Conservation (phyloP, 345 rosid species). For the Lagerstroemia speciosa region DNA sequence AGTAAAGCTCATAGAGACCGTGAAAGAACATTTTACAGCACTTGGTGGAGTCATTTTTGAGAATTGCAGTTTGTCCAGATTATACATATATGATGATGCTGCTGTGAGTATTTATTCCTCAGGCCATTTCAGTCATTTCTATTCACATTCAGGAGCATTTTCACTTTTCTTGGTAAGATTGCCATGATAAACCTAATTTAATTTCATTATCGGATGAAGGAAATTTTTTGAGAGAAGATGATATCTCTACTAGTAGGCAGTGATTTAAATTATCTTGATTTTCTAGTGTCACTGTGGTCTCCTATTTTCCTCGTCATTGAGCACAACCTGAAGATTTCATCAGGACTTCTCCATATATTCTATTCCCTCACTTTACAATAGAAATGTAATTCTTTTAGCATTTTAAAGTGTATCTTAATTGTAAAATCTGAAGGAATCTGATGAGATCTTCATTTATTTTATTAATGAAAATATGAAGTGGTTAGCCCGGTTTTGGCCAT, state of each 20-base stretch:
- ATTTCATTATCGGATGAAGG: too few relatives aligned
- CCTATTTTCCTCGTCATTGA: too few relatives aligned
- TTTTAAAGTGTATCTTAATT: neutral
- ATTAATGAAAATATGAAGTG: neutral
- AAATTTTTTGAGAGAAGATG: too few relatives aligned
- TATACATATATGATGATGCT: constrained; percentile 54
- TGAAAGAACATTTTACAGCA: constrained; percentile 63
- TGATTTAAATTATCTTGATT: too few relatives aligned
- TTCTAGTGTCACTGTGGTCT: too few relatives aligned
- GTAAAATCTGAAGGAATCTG: neutral
- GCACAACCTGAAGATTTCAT: too few relatives aligned
- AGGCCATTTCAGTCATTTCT: too few relatives aligned
- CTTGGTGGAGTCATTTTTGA: constrained; percentile 85
- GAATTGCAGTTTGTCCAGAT: constrained; percentile 54
- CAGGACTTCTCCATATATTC: too few relatives aligned
- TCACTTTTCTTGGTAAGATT: too few relatives aligned
- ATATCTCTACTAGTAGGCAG: too few relatives aligned
- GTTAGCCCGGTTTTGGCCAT: neutral
- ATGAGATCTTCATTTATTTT: neutral
- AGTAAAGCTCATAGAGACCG: constrained; percentile 66
- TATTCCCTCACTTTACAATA: neutral
- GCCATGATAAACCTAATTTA: too few relatives aligned
- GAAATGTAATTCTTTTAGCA: neutral
- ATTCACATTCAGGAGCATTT: too few relatives aligned
- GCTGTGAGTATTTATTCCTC: constrained; percentile 27